Conservation (phyloP, 2,329 filamentous ascomycete species). For the Hypoxylon sp. region DNA sequence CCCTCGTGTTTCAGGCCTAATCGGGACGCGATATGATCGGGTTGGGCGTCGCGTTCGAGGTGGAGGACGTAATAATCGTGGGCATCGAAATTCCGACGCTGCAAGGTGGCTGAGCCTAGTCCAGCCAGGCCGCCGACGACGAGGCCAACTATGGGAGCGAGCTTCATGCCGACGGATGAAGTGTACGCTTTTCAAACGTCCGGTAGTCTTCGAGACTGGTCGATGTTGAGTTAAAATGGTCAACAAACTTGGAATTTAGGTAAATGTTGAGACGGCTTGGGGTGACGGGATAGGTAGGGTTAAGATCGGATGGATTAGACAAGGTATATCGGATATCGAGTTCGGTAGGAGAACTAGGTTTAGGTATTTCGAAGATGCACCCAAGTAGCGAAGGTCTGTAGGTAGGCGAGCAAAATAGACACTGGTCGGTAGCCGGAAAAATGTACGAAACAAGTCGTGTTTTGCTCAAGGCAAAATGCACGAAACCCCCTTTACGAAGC, state of each 20-base stretch:
- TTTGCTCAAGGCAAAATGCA: conserved; percentile 4
- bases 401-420: not conserved
- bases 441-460: not conserved
- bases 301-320: conserved; percentile 1
- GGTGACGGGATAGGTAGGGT: conserved; percentile 1
- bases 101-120: conserved; percentile 57
- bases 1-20: conserved; percentile 85
- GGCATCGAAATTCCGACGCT: conserved; percentile 74
- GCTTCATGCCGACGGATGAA: conserved; percentile 55
- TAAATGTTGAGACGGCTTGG: conserved; percentile 4
- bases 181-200: conserved; percentile 6
- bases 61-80: conserved; percentile 96
- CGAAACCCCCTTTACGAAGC: conserved; percentile 33
- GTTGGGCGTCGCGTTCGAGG: conserved; percentile 71
- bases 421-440: not conserved
- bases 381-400: not conserved
- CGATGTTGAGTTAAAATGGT: conserved; percentile 7
- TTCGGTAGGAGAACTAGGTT: not conserved
- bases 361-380: not conserved
- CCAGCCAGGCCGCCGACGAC: conserved; percentile 56
- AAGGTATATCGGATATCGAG: not conserved
- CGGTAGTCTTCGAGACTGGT: conserved; percentile 2
- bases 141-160: conserved; percentile 61
- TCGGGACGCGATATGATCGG: conserved; percentile 72
- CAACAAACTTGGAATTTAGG: not conserved